Percentiles rank a stretch among this genome's conserved stretches.
Conservation (phyloP, 2,329 filamentous ascomycete species). For the Botrytis cinerea region DNA sequence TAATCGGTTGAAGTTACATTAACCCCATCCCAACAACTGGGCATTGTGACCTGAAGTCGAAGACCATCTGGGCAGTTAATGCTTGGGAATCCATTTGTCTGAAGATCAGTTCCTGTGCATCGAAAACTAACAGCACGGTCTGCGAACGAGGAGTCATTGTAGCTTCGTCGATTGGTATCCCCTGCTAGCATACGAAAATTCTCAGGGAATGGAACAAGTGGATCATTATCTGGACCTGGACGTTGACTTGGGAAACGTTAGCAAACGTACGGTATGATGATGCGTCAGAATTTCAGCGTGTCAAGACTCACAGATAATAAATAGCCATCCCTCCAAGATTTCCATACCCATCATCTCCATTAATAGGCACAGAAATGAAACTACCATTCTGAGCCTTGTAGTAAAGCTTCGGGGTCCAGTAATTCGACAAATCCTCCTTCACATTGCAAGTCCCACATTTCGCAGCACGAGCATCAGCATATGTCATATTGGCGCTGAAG, state of each 20-base stretch:
- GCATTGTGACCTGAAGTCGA: conserved; percentile 58
- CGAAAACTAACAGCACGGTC: conserved; percentile 46
- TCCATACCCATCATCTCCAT: conserved; percentile 42
- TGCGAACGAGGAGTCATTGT: conserved; percentile 18
- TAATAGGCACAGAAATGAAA: conserved; percentile 39
- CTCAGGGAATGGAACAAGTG: conserved; percentile 32
- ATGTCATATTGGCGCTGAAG: conserved; percentile 45
- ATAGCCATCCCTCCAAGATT: conserved; percentile 39
- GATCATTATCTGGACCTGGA: conserved; percentile 21
- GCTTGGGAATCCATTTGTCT: conserved; percentile 55
- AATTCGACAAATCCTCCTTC: conserved; percentile 43
- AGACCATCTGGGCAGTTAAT: conserved; percentile 55
- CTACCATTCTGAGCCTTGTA: conserved; percentile 40
- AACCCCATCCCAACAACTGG: conserved; percentile 61
- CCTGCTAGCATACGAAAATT: conserved; percentile 51
- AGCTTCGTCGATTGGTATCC: conserved; percentile 37
- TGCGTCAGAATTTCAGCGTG: background rate
- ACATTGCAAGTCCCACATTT: conserved; percentile 42
- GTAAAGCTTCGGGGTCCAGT: conserved; percentile 41
- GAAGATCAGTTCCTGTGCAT: conserved; percentile 51
- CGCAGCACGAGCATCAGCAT: conserved; percentile 36
- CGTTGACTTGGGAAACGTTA: conserved; percentile 8
- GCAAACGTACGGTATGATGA: background rate
- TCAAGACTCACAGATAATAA: conserved; percentile 42
- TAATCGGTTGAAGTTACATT: conserved; percentile 57